These are phyloP conservation scores for Aristolochia fimbriata DNA, from an alignment of 164 flowering plant genomes.

Conservation along the genomic window DNA sequence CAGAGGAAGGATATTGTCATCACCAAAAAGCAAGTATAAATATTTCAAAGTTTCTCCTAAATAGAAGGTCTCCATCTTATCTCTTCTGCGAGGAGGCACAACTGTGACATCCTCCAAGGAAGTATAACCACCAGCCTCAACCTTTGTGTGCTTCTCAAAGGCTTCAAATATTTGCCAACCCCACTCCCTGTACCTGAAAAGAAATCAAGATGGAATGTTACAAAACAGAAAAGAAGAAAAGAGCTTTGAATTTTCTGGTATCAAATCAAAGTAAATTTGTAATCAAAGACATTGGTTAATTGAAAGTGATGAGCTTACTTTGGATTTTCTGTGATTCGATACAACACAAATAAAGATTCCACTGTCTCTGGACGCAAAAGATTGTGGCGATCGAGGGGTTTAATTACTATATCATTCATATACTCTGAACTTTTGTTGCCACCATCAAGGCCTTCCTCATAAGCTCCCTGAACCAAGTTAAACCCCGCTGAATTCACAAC, in stretches of 20 bases:
- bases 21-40: slow-evolving; percentile 71
- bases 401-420: slow-evolving; percentile 69
- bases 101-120: slow-evolving; percentile 85
- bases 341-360: slow-evolving; percentile 76
- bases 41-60: slow-evolving; percentile 93
- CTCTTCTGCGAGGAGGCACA: slow-evolving; percentile 73
- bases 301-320: slow-evolving; percentile 40
- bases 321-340: slow-evolving; percentile 81
- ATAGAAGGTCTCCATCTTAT: slow-evolving; percentile 98
- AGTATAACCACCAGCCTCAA: slow-evolving; percentile 80
- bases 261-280: no score
- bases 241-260: no score
- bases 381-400: slow-evolving; percentile 80
- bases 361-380: slow-evolving; percentile 98
- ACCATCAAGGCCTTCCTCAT: slow-evolving; percentile 72
- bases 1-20: slow-evolving; percentile 54
- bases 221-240: not conserved
- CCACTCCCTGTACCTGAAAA: slow-evolving; percentile 86
- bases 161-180: slow-evolving; percentile 96
- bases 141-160: slow-evolving; percentile 73
- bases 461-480: slow-evolving; percentile 38
- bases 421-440: slow-evolving; percentile 80
- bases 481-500: not conserved
- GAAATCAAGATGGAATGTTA: not conserved
- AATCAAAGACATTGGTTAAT: no score